These are phyloP conservation scores for Melanogaster broomeanus DNA, from an alignment of 768 basidiomycete species.

Conservation along the genomic window DNA sequence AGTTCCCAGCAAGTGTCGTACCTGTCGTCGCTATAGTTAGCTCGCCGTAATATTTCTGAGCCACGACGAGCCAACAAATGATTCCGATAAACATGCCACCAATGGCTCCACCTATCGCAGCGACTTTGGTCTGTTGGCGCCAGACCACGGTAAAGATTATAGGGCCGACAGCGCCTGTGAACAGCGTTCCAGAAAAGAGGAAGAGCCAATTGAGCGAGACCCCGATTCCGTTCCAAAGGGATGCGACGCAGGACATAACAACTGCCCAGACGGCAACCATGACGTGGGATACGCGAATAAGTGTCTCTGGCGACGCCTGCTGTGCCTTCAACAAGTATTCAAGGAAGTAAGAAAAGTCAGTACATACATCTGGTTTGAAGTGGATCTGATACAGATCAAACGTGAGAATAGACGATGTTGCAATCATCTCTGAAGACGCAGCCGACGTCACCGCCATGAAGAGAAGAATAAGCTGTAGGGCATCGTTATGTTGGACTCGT, in stretches of 20 bases:
- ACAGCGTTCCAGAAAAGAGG: constrained; percentile 18
- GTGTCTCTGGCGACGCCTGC: constrained; percentile 17
- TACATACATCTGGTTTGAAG: constrained; percentile 21
- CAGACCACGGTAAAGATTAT: constrained; percentile 19
- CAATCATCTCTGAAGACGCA: constrained; percentile 36
- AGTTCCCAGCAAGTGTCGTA: background rate
- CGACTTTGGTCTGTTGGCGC: constrained; percentile 41
- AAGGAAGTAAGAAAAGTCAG: background rate
- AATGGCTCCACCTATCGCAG: constrained; percentile 41
- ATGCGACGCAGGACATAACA: constrained; percentile 25
- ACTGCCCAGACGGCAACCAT: constrained; percentile 27
- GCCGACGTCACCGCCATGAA: constrained; percentile 40
- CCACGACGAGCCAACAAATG: constrained; percentile 45
- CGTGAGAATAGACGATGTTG: constrained; percentile 36
- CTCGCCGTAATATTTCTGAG: constrained; percentile 16
- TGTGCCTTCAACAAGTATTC: background rate
- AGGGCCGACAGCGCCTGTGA: constrained; percentile 34
- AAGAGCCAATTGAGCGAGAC: constrained; percentile 21
- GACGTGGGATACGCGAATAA: constrained; percentile 25
- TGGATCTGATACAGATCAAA: constrained; percentile 38
- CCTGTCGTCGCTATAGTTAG: constrained; percentile 14
- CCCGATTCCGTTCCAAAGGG: constrained; percentile 27
- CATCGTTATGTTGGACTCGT: background rate
- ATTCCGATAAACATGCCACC: constrained; percentile 45
- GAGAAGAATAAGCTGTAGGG: constrained; percentile 27